Base-by-base conservation (phyloP, 1,284 basidiomycete genomes). In the Rhodotorula sp. region DNA sequence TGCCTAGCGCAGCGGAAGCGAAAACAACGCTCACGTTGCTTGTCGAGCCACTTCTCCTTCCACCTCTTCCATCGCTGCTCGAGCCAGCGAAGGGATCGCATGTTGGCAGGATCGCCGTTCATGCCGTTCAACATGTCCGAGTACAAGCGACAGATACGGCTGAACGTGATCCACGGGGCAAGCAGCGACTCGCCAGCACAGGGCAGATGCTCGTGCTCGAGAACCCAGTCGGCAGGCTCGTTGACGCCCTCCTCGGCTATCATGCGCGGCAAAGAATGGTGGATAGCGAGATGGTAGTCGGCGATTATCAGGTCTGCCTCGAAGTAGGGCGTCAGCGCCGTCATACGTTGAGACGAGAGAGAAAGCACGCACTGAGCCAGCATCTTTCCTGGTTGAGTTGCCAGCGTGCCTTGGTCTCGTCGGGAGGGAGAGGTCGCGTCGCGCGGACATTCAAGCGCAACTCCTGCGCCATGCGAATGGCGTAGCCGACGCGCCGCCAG, bases 391-490 rank as follows among this genome's bases (percentile, higher is more conserved):
- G n/a, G 27, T 61, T 61, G 61, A 77, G 58, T 4, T 69, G 53
- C 17, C 71, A 61, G 7, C 77, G 64, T 45, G 77, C 77, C 41
- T 72, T 63, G 2, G 69, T 52, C 55, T 78, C 74, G 57, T 75
- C 71, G 17, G 54, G 45, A 0, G 78, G 77, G 4, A 78, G 63
- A 17, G 73, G 71, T 34, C 71, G 50, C 45, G 61, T 60, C 12
- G 60, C 58, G 1, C 73, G 73, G 1, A 77, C 66, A 60, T 78
- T 75, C n/a, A 77, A 48, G 27, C 76, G 74, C 8, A 78, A 68
- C 67, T 78, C 77, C 49, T 75, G 75, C 4, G 75, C 78, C 16
- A 74, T 71, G 2, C 78, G 64, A 14, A 79, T 75, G 8, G 78
- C 78, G 34, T 77, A 73, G 1, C 76, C 78, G 16, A 77, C 62